Evolutionary conservation across 129 eudicot genomes (phyloP).

Genomic region (Dittrichia graveolens): DNA sequence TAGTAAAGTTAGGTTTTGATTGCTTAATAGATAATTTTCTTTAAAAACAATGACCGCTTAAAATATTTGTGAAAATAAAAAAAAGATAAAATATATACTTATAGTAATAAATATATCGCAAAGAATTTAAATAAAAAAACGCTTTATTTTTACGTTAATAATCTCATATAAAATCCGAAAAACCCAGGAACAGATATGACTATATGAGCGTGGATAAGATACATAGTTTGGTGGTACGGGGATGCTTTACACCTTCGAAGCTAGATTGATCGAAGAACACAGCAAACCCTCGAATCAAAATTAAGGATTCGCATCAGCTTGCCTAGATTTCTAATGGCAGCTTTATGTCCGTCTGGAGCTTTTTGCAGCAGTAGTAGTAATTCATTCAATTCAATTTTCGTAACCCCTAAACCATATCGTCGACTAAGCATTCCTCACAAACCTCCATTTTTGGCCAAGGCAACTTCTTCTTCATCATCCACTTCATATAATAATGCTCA

Average conservation of each 20-base stretch:
- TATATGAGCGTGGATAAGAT: conserved; percentile 29
- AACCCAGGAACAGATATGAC: background rate
- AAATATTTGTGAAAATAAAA: background rate
- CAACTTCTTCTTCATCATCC: conserved; percentile 35
- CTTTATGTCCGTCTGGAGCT: conserved; percentile 28
- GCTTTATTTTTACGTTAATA: no score
- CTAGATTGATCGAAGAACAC: conserved; percentile 15
- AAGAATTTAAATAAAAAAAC: no score
- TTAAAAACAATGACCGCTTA: no score
- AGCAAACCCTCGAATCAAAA: background rate
- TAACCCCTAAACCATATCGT: conserved; percentile 36
- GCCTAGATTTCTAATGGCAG: conserved; percentile 34
- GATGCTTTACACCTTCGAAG: background rate
- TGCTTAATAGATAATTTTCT: no score
- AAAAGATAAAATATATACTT: background rate
- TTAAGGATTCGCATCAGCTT: background rate
- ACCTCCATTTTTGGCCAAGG: conserved; percentile 17
- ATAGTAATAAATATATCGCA: no score
- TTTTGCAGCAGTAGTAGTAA: conserved; percentile 25
- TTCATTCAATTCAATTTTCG: conserved; percentile 26
- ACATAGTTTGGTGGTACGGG: conserved; percentile 13
- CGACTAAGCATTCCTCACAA: conserved; percentile 19
- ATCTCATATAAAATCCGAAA: background rate
- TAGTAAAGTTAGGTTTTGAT: no score
- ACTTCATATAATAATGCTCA: conserved; percentile 28